These are phyloP conservation scores for Kurtzmaniella quercitrusa DNA, from an alignment of 1,139 yeast genomes.

Conservation along the genomic window DNA sequence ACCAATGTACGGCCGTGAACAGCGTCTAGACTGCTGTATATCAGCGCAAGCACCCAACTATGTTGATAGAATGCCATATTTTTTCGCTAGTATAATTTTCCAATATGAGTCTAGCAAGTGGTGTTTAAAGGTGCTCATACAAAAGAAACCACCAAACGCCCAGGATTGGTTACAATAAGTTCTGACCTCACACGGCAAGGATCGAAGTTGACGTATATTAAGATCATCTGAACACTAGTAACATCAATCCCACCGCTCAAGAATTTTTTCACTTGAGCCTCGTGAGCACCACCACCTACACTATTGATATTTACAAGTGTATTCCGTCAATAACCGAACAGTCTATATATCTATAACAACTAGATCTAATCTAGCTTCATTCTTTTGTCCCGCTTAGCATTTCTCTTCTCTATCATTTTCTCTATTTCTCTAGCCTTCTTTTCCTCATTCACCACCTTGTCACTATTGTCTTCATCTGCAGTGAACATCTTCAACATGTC, in stretches of 20 bases:
- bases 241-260: too few species aligned
- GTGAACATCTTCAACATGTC: constrained; percentile 15
- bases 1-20: background rate
- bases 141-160: background rate
- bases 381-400: constrained; percentile 31
- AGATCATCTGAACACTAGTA: too few species aligned
- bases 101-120: too few species aligned
- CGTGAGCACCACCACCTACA: too few species aligned
- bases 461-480: background rate
- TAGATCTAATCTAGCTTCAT: constrained; percentile 10
- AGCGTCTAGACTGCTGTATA: background rate
- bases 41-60: background rate
- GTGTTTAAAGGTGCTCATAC: background rate
- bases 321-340: background rate
- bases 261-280: too few species aligned
- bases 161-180: too few species aligned
- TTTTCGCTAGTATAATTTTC: too few species aligned
- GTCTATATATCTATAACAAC: background rate
- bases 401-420: constrained; percentile 29
- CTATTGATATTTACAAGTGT: background rate
- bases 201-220: too few species aligned
- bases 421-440: constrained; percentile 21
- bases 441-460: constrained; percentile 8
- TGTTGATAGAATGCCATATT: background rate
- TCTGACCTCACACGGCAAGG: too few species aligned